Evolutionary conservation across 441 rosid species (phyloP), one percentile per base, ranked within the genome.

Genomic region (Bocquillonia castaneifolia): DNA sequence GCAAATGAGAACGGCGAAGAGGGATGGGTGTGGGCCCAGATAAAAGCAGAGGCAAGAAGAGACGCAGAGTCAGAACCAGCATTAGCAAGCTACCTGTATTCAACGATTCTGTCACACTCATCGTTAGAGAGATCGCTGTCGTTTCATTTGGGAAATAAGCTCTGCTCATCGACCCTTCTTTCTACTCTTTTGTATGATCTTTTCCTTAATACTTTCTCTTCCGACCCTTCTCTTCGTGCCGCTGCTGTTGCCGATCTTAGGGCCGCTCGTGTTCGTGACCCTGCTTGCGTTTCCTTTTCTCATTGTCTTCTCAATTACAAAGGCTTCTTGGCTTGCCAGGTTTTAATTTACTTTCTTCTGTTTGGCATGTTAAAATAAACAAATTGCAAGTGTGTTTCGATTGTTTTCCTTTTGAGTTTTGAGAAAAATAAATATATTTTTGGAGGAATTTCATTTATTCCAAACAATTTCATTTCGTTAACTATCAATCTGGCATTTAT

Each of bases 11-110:
- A 36, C 23, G 72, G 40, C 17, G 97, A 86, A 47, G 97, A 88
- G 76, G 89, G 81, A 1, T 83, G 81, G 76, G 76, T 90, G 55
- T 92, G 96, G 96, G 61, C 78, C 25, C 89, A 88, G 74, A 93
- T 93, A 57, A 85, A 90, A 70, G 93, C 92, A 37, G 97, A 93
- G 73, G 96, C 92, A n/a, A 86, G 84, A 67, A 86, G 91, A 8
- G 97, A 93, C 61, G 96, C 98, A 1, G 97, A 93, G 78, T 81
- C 86, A n/a, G 96, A 93, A 82, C 95, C 95, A 25, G 96, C 98
- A 34, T 71, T 93, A 42, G 97, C 98, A 31, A 89, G 96, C 82
- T 91, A 85, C 31, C 95, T 93, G 3, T 93, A 85, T 77, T 91
- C 98, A 22, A 93, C 97, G 65, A 88, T 91, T 73, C 88, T 93